Evolutionary conservation across 2,329 filamentous ascomycete species (phyloP), one percentile per base, ranked within the genome.

Genomic region (Botrytis medusae): DNA sequence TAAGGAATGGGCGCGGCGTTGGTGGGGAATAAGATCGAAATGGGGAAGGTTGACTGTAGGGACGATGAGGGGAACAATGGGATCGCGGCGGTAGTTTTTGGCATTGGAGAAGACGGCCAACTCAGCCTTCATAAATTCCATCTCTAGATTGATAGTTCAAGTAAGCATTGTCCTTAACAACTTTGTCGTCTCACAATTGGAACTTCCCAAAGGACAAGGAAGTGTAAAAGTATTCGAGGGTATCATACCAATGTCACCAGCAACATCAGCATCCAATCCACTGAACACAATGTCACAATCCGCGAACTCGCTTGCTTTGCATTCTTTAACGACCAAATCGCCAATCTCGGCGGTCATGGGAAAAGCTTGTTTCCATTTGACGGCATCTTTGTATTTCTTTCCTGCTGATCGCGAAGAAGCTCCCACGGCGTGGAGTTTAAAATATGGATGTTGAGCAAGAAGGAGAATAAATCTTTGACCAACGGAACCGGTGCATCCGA

Each of bases 31-130:
- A 75, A 98, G 87, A 80, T 92, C 89, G 79, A 98, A 88, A 83
- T 98, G 95, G 61, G 89, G 84, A 20, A 97, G 90, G 86, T 98
- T 98, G 82, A 98, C 95, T 32, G 94, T 97, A 1, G 96, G 96
- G 14, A 98, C 95, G 76, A 98, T 93, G 80, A 98, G 90, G 18
- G 96, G 96, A 2, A 98, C 94, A 67, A 95, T 86, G 32, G 94
- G 94, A 82, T 97, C 91, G 81, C 92, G 92, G 79, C 96, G 92
- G 87, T 97, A 94, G 88, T 98, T 98, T 84, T 98, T 98, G 69
- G 96, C 95, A 83, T 98, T 99, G 79, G 94, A 97, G 86, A 99
- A 98, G 82, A 98, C 92, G 79, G 93, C 90, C 69, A 98, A 90
- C 80, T 97, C 91, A 75, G 94, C 91, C 81, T 92, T 92, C 80